phyloP scores from a whole-genome alignment of 2,329 filamentous ascomycete genomes.

The Botrytis tulipae region DNA sequence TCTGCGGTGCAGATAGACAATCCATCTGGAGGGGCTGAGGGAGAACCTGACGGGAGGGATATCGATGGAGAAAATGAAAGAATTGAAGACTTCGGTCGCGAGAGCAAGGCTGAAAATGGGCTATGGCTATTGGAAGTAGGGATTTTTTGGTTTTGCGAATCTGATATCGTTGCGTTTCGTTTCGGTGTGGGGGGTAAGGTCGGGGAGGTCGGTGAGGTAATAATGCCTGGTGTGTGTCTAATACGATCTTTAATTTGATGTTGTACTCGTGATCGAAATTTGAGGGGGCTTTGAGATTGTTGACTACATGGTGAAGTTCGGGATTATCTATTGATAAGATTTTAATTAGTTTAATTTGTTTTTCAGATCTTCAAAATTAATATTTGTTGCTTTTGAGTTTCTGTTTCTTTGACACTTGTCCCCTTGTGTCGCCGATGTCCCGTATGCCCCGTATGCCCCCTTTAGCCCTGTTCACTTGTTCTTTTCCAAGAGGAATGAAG shows the following conservation, averaged over 20 bases:
- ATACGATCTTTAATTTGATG: constrained; percentile 13
- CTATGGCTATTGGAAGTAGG: neutral
- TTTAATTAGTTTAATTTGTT: constrained; percentile 13
- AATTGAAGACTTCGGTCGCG: neutral
- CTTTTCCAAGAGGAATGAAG: neutral
- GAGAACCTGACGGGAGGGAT: neutral
- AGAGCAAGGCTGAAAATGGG: constrained; percentile 12
- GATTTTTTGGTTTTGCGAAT: neutral
- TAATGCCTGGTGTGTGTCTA: constrained; percentile 5
- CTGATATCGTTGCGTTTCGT: constrained; percentile 2
- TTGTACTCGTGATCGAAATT: constrained; percentile 17
- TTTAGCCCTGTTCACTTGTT: neutral
- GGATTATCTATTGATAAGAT: neutral
- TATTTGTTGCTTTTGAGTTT: neutral
- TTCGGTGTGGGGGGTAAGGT: neutral
- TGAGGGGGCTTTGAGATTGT: constrained; percentile 10
- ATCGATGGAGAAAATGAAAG: neutral
- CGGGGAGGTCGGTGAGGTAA: neutral
- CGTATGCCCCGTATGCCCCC: neutral
- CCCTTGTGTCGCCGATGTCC: neutral
- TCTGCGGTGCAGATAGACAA: neutral
- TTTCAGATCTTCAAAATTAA: neutral
- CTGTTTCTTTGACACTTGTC: neutral
- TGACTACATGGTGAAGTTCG: constrained; percentile 14
- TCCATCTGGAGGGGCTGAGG: neutral